These are phyloP conservation scores for Colletotrichum musicola DNA, from an alignment of 2,329 filamentous ascomycete genomes.

Conservation along the genomic window DNA sequence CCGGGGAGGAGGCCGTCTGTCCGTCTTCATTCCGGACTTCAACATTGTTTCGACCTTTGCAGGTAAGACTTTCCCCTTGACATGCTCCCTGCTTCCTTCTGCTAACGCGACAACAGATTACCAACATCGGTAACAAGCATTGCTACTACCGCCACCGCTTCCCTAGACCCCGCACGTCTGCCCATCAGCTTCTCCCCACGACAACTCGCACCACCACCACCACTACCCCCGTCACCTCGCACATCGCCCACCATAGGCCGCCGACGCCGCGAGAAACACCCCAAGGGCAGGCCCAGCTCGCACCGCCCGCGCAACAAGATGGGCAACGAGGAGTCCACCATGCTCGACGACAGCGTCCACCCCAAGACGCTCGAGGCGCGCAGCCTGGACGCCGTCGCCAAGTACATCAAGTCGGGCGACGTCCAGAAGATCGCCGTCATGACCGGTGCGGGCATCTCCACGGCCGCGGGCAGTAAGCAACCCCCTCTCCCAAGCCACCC, in stretches of 20 bases:
- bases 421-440: constrained; percentile 84
- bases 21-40: neutral
- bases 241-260: constrained; percentile 53
- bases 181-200: too few relatives aligned
- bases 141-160: too few relatives aligned
- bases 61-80: neutral
- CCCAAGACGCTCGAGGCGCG: constrained; percentile 77
- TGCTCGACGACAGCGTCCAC: constrained; percentile 72
- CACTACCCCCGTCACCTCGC: constrained; percentile 6
- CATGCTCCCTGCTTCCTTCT: neutral
- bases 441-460: constrained; percentile 91
- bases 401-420: constrained; percentile 79
- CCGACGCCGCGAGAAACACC: constrained; percentile 51
- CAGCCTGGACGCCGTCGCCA: constrained; percentile 80
- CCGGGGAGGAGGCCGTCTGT: constrained; percentile 1
- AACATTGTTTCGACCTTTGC: neutral
- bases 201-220: too few relatives aligned
- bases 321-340: constrained; percentile 85
- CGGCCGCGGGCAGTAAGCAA: constrained; percentile 71
- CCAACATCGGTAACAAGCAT: too few relatives aligned
- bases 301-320: constrained; percentile 67
- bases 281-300: constrained; percentile 49
- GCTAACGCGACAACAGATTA: too few relatives aligned
- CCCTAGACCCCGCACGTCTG: too few relatives aligned
- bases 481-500: too few relatives aligned